Percentiles rank a stretch among this genome's conserved stretches.
Evolutionary conservation across 768 basidiomycete species (phyloP).

Genomic region (Punctularia strigosozonata): DNA sequence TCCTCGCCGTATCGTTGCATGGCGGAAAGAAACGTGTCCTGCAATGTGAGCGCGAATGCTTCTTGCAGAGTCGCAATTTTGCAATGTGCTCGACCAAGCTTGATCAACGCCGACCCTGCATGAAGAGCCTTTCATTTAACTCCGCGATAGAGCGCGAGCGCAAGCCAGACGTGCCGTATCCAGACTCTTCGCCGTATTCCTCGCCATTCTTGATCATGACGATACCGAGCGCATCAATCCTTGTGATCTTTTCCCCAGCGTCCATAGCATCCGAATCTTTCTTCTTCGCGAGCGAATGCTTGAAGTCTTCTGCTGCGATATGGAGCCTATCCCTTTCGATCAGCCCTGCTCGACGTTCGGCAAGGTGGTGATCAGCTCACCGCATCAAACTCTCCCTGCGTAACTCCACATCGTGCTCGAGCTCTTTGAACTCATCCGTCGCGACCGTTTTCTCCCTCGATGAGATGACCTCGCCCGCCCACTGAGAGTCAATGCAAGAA

Average conservation of each 20-base stretch:
- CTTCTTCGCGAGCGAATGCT: conserved; percentile 63
- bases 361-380: conserved; percentile 29
- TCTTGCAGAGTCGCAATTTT: conserved; percentile 81
- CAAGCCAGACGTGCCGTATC: conserved; percentile 37
- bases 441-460: conserved; percentile 70
- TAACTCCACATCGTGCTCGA: conserved; percentile 79
- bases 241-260: conserved; percentile 58
- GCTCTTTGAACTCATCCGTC: conserved; percentile 67
- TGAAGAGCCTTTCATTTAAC: no score
- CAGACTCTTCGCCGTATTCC: conserved; percentile 66
- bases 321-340: no score
- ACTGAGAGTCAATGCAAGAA: conserved; percentile 27
- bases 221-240: conserved; percentile 69
- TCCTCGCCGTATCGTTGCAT: conserved; percentile 56
- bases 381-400: conserved; percentile 59
- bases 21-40: conserved; percentile 60
- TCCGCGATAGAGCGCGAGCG: no score
- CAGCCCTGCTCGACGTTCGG: neutral
- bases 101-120: conserved; percentile 59
- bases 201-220: conserved; percentile 84
- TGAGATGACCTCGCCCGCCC: conserved; percentile 85
- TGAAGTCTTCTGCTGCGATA: conserved; percentile 60
- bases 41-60: conserved; percentile 59
- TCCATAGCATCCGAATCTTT: conserved; percentile 52
- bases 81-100: conserved; percentile 75